Conservation (phyloP, 1,284 basidiomycete species). For the Cryptococcus floricola region DNA sequence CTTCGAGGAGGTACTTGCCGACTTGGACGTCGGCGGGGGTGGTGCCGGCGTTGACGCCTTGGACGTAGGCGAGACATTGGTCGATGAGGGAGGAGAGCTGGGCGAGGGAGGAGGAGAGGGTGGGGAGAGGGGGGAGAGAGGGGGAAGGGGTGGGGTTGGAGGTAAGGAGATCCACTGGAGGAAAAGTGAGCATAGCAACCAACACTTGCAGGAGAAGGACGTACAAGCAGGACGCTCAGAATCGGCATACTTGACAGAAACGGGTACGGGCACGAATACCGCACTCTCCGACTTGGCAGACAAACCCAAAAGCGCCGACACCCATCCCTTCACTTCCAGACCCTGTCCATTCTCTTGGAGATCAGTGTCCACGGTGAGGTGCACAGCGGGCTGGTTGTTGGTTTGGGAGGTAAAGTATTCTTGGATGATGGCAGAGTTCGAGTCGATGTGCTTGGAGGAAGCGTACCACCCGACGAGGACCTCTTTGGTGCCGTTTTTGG, state of each 20-base stretch:
- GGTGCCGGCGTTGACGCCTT: conserved; percentile 72
- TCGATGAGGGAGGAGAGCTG: conserved; percentile 51
- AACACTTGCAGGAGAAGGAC: conserved; percentile 43
- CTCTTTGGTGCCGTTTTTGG: conserved; percentile 48
- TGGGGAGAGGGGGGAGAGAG: conserved; percentile 38
- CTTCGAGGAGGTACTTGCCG: conserved; percentile 88
- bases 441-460: conserved; percentile 66
- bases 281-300: conserved; percentile 86
- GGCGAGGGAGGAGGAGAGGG: conserved; percentile 46
- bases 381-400: conserved; percentile 80
- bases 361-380: conserved; percentile 83
- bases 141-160: conserved; percentile 44
- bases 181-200: background rate
- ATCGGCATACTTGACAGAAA: conserved; percentile 73
- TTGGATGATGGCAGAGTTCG: conserved; percentile 96
- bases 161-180: conserved; percentile 69
- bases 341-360: conserved; percentile 62
- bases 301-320: conserved; percentile 64
- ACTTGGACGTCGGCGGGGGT: conserved; percentile 78
- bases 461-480: conserved; percentile 61
- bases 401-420: conserved; percentile 96
- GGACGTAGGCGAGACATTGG: conserved; percentile 78
- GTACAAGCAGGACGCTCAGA: conserved; percentile 77
- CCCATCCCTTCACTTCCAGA: conserved; percentile 80
- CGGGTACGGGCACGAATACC: conserved; percentile 82